A percentile compares a stretch with the other conserved stretches of the same genome.
Conservation (phyloP, 1,284 basidiomycete genomes). For the Microbotryum silenes-acaulis region DNA sequence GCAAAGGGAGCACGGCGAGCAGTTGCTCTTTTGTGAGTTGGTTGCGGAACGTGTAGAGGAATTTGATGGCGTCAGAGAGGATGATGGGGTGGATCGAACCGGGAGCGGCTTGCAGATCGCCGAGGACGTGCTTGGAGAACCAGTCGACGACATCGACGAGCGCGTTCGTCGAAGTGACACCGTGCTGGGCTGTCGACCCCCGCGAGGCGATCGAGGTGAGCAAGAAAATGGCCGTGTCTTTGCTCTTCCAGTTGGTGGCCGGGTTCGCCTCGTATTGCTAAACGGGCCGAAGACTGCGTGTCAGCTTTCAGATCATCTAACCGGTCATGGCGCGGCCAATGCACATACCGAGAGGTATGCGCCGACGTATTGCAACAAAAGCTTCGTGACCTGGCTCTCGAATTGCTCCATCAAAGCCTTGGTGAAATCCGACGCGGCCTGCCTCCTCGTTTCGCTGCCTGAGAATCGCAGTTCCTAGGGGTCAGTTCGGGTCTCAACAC, state of each 20-base stretch:
- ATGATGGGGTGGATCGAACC: constrained; percentile 76
- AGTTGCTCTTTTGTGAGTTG: constrained; percentile 96
- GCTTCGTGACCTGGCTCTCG: constrained; percentile 72
- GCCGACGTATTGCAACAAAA: constrained; percentile 74
- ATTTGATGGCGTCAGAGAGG: constrained; percentile 92
- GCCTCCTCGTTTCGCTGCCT: constrained; percentile 67
- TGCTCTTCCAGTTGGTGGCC: constrained; percentile 74
- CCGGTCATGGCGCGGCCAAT: neutral
- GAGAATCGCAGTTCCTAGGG: neutral
- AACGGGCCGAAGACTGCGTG: neutral
- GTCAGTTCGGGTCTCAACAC: neutral
- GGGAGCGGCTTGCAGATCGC: constrained; percentile 69
- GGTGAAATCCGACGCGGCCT: constrained; percentile 87
- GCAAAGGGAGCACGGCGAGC: constrained; percentile 76
- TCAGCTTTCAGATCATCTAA: neutral
- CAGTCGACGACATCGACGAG: constrained; percentile 91
- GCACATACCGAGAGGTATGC: constrained; percentile 58
- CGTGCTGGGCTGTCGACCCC: constrained; percentile 68
- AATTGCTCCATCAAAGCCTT: constrained; percentile 75
- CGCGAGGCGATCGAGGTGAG: constrained; percentile 83
- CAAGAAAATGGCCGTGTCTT: constrained; percentile 93
- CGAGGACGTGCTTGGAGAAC: constrained; percentile 84
- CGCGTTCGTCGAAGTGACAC: constrained; percentile 86
- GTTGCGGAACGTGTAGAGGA: constrained; percentile 87
- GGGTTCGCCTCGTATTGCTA: constrained; percentile 53